Conservation (phyloP, 768 basidiomycete genomes). For the Leccinum ochraceum region DNA sequence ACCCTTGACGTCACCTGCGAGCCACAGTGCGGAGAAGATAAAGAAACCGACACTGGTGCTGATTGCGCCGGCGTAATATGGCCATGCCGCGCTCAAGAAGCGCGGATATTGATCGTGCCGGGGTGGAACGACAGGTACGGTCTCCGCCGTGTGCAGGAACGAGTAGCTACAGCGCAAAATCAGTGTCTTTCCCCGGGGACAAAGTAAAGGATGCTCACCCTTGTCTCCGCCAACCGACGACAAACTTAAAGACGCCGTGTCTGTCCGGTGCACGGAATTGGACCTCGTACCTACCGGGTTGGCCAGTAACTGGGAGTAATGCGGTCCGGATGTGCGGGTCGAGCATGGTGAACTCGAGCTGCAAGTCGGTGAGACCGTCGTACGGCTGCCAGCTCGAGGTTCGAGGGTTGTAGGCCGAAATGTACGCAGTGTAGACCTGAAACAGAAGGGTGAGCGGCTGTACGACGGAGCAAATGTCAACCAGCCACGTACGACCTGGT, state of each 20-base stretch:
- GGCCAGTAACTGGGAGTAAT: constrained; percentile 55
- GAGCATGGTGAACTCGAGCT: constrained; percentile 97
- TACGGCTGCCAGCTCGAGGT: constrained; percentile 69
- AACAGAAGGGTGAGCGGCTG: constrained; percentile 2
- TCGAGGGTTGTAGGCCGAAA: constrained; percentile 66
- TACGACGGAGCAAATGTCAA: neutral
- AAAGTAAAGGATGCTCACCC: constrained; percentile 52
- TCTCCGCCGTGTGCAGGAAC: constrained; percentile 70
- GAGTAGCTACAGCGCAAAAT: constrained; percentile 52
- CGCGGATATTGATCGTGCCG: constrained; percentile 94
- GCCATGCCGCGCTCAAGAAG: constrained; percentile 94
- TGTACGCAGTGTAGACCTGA: constrained; percentile 71
- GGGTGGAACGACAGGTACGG: constrained; percentile 88
- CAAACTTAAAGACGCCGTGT: constrained; percentile 98
- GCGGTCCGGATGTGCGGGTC: constrained; percentile 92
- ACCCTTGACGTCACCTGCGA: constrained; percentile 77
- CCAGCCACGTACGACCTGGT: constrained; percentile 61
- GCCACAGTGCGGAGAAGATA: constrained; percentile 84
- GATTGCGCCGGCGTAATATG: constrained; percentile 90
- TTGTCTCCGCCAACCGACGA: constrained; percentile 86
- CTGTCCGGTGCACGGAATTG: constrained; percentile 91
- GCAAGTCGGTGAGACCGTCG: constrained; percentile 73
- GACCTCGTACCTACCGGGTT: constrained; percentile 72
- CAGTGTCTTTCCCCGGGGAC: neutral
- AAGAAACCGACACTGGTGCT: constrained; percentile 86